A percentile compares a stretch with the other conserved stretches of the same genome.
These are phyloP conservation scores for Typha latifolia DNA, from an alignment of 176 grass and related monocot genomes.

Conservation along the genomic window DNA sequence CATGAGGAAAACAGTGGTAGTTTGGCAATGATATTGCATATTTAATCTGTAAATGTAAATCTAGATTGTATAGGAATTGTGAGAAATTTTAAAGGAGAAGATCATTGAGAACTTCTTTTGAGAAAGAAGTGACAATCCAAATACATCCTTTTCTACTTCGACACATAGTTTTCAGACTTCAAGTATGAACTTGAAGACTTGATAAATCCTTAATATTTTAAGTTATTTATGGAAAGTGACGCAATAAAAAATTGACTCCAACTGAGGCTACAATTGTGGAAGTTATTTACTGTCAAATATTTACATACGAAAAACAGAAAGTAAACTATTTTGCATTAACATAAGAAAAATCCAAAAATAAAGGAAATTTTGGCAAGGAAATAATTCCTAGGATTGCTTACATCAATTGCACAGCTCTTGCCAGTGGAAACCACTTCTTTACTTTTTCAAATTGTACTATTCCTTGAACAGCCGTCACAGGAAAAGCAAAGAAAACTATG, in stretches of 20 bases:
- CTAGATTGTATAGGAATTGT: too few relatives aligned
- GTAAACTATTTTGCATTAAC: neutral
- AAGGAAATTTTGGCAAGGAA: neutral
- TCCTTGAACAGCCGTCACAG: conserved; percentile 78
- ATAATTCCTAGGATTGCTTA: conserved; percentile 14
- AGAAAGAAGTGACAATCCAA: too few relatives aligned
- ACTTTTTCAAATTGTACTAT: conserved; percentile 85
- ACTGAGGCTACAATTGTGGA: neutral
- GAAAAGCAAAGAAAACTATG: conserved; percentile 71
- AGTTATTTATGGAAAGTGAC: neutral
- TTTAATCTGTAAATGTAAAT: too few relatives aligned
- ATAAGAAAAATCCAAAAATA: neutral
- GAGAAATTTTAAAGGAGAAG: too few relatives aligned
- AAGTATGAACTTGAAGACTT: too few relatives aligned
- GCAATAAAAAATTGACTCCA: neutral
- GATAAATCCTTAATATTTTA: neutral
- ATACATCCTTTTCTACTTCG: too few relatives aligned
- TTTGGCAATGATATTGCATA: too few relatives aligned
- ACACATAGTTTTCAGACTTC: too few relatives aligned
- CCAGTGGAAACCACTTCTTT: conserved; percentile 69
- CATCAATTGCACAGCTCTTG: conserved; percentile 77
- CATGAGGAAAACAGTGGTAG: too few relatives aligned
- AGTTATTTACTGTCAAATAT: neutral
- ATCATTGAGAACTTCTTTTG: too few relatives aligned
- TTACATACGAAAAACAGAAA: neutral